Evolutionary conservation across 805 yeast species (phyloP), one percentile per base, ranked within the genome.

Genomic region (Wickerhamomyces kurtzmanii): DNA sequence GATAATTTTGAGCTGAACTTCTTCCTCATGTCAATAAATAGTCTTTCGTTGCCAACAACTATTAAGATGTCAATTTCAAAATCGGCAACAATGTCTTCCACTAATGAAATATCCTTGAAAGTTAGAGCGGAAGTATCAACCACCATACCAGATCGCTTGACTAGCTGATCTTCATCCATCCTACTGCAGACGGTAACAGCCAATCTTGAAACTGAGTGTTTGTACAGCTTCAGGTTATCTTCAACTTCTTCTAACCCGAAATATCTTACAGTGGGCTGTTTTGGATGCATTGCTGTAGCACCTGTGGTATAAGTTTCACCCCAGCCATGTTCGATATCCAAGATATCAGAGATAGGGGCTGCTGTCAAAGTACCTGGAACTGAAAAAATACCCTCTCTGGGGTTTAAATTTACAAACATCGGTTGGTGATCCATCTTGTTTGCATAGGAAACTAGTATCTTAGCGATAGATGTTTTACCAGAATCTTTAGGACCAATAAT

Each of bases 351-450:
- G 10, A 87, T 65, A 1, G 94, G 82, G 0, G 93, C 77, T 0
- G 95, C 95, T 0, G 86, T 65, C 5, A 91, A 36, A 4, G 85
- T 71, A 1, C 98, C 96, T 0, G 96, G 96, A 8, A 81, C 62
- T 1, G 82, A 57, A 39, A 76, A 75, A 2, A 75, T 76, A 4
- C 86, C 83, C 25, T 68, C 72, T 15, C 53, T 49, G 3, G 97
- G 94, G 46, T 87, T 82, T 31, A 87, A 51, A 43, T 86, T 87
- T 11, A 89, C 83, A 20, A 77, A 57, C 31, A 86, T 43, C 2
- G 96, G 96, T 29, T 68, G 58, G 16, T 60, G 48, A 33, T 73
- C 78, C 66, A 71, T 64, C 46, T 83, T 83, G 29, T 71, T 66
- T 1, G 94, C 87, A 48, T 91, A 91, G 4, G 89, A 62, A 4